Evolutionary conservation across 73 alveolate species (phyloP).

Genomic region (Durusdinium trenchii): DNA sequence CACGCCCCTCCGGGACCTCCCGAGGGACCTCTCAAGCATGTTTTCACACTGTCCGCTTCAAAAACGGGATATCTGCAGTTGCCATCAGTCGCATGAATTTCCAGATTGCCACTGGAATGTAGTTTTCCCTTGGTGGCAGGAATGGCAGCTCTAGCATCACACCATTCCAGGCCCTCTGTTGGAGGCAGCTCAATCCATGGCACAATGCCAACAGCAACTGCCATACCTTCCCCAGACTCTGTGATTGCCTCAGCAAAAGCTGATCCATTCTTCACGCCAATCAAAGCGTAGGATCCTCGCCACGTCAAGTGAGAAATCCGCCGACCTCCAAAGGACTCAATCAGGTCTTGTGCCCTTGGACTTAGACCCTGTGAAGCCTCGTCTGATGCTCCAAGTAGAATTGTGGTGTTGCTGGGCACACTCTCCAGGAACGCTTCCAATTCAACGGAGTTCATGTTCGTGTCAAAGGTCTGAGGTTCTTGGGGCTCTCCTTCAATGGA

Average conservation of each 20-base stretch:
- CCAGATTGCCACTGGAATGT: constrained; percentile 26
- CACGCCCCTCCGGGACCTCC: background rate
- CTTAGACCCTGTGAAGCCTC: constrained; percentile 5
- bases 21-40: background rate
- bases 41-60: background rate
- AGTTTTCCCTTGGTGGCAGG: background rate
- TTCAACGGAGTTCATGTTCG: constrained; percentile 6
- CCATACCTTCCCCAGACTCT: background rate
- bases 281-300: constrained; percentile 37
- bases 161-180: background rate
- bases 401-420: background rate
- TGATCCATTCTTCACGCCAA: constrained; percentile 39
- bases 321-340: background rate
- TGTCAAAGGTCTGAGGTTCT: constrained; percentile 16
- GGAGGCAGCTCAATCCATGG: constrained; percentile 29
- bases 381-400: constrained; percentile 14
- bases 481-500: background rate
- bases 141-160: background rate
- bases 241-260: constrained; percentile 15
- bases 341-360: background rate
- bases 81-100: background rate
- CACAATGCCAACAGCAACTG: constrained; percentile 12
- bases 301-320: background rate
- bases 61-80: constrained; percentile 24
- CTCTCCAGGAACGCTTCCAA: background rate